Evolutionary conservation across 495 filamentous ascomycete species (phyloP).

Genomic region (Aspergillus funiculosus): DNA sequence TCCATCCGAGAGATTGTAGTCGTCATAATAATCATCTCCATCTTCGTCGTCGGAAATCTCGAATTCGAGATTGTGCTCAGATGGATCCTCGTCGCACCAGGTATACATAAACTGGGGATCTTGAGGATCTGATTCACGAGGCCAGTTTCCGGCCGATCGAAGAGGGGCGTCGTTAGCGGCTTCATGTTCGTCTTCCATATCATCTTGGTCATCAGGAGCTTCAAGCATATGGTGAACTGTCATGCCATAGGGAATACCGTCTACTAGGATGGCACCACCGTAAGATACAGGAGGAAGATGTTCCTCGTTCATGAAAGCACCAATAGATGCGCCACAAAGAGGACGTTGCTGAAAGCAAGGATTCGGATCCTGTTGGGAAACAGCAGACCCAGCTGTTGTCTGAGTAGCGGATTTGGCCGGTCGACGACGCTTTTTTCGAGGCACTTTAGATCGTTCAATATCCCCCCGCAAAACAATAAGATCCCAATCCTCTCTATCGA

Average conservation of each 20-base stretch:
- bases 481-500: slow-evolving; percentile 54
- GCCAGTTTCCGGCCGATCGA: slow-evolving; percentile 35
- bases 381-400: slow-evolving; percentile 27
- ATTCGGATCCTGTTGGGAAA: slow-evolving; percentile 32
- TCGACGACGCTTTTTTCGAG: slow-evolving; percentile 40
- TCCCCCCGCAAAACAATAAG: slow-evolving; percentile 62
- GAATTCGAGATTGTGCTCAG: slow-evolving; percentile 37
- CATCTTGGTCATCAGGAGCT: slow-evolving; percentile 61
- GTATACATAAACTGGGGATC: slow-evolving; percentile 28
- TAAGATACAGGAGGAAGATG: slow-evolving; percentile 86
- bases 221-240: slow-evolving; percentile 96
- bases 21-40: slow-evolving; percentile 36
- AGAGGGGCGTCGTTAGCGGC: slow-evolving; percentile 25
- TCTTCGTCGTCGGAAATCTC: slow-evolving; percentile 49
- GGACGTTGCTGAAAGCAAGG: slow-evolving; percentile 66
- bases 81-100: slow-evolving; percentile 29
- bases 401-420: slow-evolving; percentile 35
- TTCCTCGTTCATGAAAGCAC: slow-evolving; percentile 75
- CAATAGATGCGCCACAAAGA: slow-evolving; percentile 83
- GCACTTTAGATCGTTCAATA: slow-evolving; percentile 59
- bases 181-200: slow-evolving; percentile 26
- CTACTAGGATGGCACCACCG: slow-evolving; percentile 78
- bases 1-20: slow-evolving; percentile 39
- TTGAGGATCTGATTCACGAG: slow-evolving; percentile 16
- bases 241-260: slow-evolving; percentile 80